These are phyloP conservation scores for Tetrahymena thermophila DNA, from an alignment of 73 alveolate genomes.

Conservation along the genomic window DNA sequence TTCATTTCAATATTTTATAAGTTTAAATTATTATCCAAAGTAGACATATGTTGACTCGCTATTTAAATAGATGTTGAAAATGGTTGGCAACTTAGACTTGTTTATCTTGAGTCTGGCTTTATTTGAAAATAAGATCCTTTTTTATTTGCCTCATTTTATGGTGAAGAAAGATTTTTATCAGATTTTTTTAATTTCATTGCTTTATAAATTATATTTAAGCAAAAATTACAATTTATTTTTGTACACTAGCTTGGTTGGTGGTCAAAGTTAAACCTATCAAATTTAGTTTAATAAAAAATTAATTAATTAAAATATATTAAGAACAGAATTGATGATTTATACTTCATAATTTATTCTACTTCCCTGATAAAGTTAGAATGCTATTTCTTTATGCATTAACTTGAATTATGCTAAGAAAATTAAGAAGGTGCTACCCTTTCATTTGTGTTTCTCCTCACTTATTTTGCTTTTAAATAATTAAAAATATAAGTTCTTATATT, in stretches of 20 bases:
- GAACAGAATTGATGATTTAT: too few relatives aligned
- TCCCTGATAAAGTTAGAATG: background rate
- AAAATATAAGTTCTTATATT: too few relatives aligned
- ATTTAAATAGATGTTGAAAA: background rate
- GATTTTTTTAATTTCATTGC: too few relatives aligned
- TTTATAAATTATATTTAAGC: background rate
- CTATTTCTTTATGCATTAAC: background rate
- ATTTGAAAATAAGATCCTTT: background rate
- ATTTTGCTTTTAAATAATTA: background rate
- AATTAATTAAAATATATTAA: too few relatives aligned
- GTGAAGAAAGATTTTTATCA: background rate
- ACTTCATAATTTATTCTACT: background rate
- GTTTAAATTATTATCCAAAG: background rate
- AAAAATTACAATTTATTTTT: background rate
- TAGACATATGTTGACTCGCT: background rate
- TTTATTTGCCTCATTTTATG: background rate
- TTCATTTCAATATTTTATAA: background rate
- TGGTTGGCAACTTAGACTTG: background rate
- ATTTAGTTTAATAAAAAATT: too few relatives aligned
- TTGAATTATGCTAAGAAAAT: background rate
- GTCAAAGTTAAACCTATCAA: background rate
- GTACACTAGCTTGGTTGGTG: background rate
- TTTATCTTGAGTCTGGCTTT: background rate
- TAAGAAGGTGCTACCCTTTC: background rate
- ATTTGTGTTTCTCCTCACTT: background rate